These are phyloP conservation scores for Gilbertella persicaria DNA, from an alignment of 371 early-diverging fungal genomes.

Conservation along the genomic window DNA sequence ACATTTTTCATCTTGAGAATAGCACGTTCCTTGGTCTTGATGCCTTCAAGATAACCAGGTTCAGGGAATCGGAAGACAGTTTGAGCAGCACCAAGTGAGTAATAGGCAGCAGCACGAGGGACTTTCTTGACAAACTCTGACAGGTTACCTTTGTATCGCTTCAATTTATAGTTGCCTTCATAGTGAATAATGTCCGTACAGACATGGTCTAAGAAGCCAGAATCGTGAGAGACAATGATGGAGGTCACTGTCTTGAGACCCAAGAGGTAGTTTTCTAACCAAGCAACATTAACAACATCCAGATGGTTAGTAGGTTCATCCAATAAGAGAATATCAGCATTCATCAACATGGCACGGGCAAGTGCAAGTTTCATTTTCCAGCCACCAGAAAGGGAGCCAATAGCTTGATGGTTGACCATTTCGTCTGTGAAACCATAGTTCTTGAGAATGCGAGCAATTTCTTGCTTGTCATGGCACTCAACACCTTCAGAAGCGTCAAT, in stretches of 20 bases:
- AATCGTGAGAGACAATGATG: slow-evolving; percentile 90
- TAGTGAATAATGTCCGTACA: slow-evolving; percentile 84
- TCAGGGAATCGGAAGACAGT: slow-evolving; percentile 67
- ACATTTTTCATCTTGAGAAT: slow-evolving; percentile 66
- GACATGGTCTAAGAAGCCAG: slow-evolving; percentile 82
- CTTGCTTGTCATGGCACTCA: slow-evolving; percentile 51
- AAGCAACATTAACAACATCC: slow-evolving; percentile 80
- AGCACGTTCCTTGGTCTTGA: slow-evolving; percentile 74
- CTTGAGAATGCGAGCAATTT: slow-evolving; percentile 58
- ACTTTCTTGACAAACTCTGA: slow-evolving; percentile 78
- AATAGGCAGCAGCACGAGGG: slow-evolving; percentile 80
- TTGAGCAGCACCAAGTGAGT: slow-evolving; percentile 60
- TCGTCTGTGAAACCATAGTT: slow-evolving; percentile 73
- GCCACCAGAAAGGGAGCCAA: slow-evolving; percentile 83
- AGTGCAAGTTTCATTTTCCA: slow-evolving; percentile 90
- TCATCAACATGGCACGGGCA: slow-evolving; percentile 79
- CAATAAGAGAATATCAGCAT: slow-evolving; percentile 83
- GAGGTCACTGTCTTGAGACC: slow-evolving; percentile 71
- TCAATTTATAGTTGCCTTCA: slow-evolving; percentile 69
- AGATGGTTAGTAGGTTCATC: slow-evolving; percentile 95
- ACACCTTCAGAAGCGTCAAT: slow-evolving; percentile 57
- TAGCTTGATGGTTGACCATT: slow-evolving; percentile 59
- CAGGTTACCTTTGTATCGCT: slow-evolving; percentile 82
- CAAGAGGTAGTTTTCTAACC: slow-evolving; percentile 80
- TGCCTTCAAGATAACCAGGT: slow-evolving; percentile 72